Evolutionary conservation across 305 asterid species (phyloP).

Genomic region (Fraxinus sp.): DNA sequence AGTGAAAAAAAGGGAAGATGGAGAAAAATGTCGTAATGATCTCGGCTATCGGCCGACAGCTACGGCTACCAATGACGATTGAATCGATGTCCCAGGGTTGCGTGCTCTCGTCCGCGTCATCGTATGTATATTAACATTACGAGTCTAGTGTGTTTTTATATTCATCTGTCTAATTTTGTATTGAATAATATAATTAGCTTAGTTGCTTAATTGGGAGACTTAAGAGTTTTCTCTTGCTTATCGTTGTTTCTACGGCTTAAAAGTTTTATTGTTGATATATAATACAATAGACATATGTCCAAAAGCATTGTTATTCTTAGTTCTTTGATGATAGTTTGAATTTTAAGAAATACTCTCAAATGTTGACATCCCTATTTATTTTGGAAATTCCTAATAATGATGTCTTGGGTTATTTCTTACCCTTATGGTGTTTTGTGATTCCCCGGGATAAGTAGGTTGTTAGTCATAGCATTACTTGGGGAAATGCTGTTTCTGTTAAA

Average conservation of each 20-base stretch:
- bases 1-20: neutral
- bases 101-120: slow-evolving; percentile 63
- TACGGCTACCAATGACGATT: slow-evolving; percentile 89
- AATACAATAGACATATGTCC: neutral
- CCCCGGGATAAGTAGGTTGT: neutral
- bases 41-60: slow-evolving; percentile 51
- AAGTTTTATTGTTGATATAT: neutral
- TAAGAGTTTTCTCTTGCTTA: neutral
- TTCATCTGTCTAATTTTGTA: neutral
- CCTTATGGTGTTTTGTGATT: neutral
- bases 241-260: neutral
- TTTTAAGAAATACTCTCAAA: neutral
- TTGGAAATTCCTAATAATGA: neutral
- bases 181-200: neutral
- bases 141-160: slow-evolving; percentile 7
- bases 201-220: neutral
- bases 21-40: neutral
- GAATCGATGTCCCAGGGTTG: slow-evolving; percentile 75
- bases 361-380: neutral
- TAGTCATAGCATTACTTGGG: neutral
- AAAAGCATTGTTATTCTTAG: neutral
- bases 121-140: slow-evolving; percentile 10
- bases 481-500: neutral
- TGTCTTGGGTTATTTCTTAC: neutral
- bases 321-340: neutral